Percentiles rank a stretch among this genome's conserved stretches.
phyloP scores from a whole-genome alignment of 345 rosid species.

The Citrus maxima region DNA sequence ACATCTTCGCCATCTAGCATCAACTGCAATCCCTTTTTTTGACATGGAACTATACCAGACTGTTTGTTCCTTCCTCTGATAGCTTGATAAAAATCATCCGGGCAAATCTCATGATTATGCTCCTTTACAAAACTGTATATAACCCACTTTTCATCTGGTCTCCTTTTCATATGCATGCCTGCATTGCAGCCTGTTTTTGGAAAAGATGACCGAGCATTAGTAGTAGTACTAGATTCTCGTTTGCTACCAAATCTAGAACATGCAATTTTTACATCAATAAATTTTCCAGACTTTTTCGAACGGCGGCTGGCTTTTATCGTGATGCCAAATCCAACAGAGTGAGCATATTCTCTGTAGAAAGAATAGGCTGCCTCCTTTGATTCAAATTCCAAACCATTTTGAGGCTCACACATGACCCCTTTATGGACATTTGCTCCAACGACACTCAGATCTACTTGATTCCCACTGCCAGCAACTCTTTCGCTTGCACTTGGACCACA shows the following conservation, averaged over 20 bases:
- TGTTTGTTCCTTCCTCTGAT: slow-evolving; percentile 33
- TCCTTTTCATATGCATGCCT: slow-evolving; percentile 44
- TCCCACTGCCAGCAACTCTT: slow-evolving; percentile 5
- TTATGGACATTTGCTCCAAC: slow-evolving; percentile 6
- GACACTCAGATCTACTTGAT: slow-evolving; percentile 9
- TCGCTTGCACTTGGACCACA: slow-evolving; percentile 1
- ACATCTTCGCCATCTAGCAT: slow-evolving; percentile 31
- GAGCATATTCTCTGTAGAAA: slow-evolving; percentile 47
- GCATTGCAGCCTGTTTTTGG: slow-evolving; percentile 47
- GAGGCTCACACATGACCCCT: slow-evolving; percentile 22
- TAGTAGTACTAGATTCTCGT: slow-evolving; percentile 25
- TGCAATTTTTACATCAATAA: slow-evolving; percentile 48
- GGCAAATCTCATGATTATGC: slow-evolving; percentile 42
- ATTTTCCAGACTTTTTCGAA: slow-evolving; percentile 47
- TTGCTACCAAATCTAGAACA: slow-evolving; percentile 49
- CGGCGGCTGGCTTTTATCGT: slow-evolving; percentile 49
- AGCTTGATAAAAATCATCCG: slow-evolving; percentile 28
- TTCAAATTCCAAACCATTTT: slow-evolving; percentile 36
- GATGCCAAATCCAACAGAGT: slow-evolving; percentile 42
- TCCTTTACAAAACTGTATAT: slow-evolving; percentile 35
- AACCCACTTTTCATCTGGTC: slow-evolving; percentile 37
- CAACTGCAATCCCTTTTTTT: slow-evolving; percentile 33
- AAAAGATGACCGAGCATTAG: slow-evolving; percentile 31
- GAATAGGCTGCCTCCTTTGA: slow-evolving; percentile 48
- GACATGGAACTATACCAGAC: slow-evolving; percentile 19